Evolutionary conservation across 768 basidiomycete species (phyloP).

Genomic region (Crepidotus variabilis): DNA sequence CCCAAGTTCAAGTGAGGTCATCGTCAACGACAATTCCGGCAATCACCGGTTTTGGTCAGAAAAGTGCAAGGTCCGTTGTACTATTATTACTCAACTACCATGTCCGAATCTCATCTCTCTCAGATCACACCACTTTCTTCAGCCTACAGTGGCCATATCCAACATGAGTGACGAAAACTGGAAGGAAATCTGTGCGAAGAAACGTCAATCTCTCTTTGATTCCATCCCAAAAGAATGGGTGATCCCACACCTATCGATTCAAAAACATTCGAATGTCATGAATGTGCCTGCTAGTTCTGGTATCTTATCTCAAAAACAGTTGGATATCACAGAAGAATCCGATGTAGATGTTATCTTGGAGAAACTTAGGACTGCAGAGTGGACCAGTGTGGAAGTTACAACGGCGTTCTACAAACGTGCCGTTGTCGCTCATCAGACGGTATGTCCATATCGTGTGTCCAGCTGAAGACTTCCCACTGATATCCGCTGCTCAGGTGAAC

Average conservation of each 20-base stretch:
- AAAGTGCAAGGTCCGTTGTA: too few species aligned
- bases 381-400: conserved; percentile 67
- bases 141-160: too few species aligned
- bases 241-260: conserved; percentile 27
- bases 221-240: conserved; percentile 67
- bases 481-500: conserved; percentile 51
- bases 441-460: conserved; percentile 34
- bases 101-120: too few species aligned
- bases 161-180: conserved; percentile 25
- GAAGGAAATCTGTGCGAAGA: conserved; percentile 51
- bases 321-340: conserved; percentile 41
- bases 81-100: too few species aligned
- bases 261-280: conserved; percentile 48
- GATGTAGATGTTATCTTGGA: conserved; percentile 41
- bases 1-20: too few species aligned
- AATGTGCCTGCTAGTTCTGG: conserved; percentile 53
- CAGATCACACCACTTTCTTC: too few species aligned
- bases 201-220: conserved; percentile 47
- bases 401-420: conserved; percentile 77
- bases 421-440: conserved; percentile 75
- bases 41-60: too few species aligned
- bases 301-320: conserved; percentile 49
- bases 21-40: too few species aligned
- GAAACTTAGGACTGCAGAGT: conserved; percentile 49
- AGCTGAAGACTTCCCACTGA: background rate